These are phyloP conservation scores for Fistulina hepatica DNA, from an alignment of 1,284 basidiomycete species.

Conservation along the genomic window DNA sequence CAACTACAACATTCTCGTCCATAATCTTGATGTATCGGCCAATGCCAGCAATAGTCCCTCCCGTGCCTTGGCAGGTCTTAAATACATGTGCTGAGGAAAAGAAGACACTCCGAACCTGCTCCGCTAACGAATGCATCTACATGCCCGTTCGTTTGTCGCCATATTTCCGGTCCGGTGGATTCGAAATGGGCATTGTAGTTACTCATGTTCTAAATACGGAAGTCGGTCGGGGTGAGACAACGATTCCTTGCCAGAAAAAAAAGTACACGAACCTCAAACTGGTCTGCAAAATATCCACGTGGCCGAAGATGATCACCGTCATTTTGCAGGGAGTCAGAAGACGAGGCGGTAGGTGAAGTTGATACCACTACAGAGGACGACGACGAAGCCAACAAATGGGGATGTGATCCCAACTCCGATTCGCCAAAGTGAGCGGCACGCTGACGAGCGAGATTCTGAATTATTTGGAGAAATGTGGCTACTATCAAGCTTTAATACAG, in stretches of 20 bases:
- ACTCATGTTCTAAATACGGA: slow-evolving; percentile 56
- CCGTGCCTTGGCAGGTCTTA: slow-evolving; percentile 48
- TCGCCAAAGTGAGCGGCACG: slow-evolving; percentile 66
- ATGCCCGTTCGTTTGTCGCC: slow-evolving; percentile 80
- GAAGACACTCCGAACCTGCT: slow-evolving; percentile 43
- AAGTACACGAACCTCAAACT: slow-evolving; percentile 62
- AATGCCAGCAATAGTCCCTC: slow-evolving; percentile 87
- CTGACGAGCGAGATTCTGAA: slow-evolving; percentile 72
- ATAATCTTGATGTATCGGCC: slow-evolving; percentile 72
- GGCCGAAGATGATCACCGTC: slow-evolving; percentile 41
- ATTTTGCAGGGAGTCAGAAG: slow-evolving; percentile 27
- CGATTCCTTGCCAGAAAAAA: not conserved
- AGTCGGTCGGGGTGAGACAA: slow-evolving; percentile 1
- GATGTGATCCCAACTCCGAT: slow-evolving; percentile 25
- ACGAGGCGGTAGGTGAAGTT: slow-evolving; percentile 37
- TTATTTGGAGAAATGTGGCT: no score
- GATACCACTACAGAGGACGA: slow-evolving; percentile 46
- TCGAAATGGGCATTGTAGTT: slow-evolving; percentile 87
- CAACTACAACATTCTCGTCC: slow-evolving; percentile 55
- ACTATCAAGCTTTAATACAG: not conserved
- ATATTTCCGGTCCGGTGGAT: slow-evolving; percentile 93
- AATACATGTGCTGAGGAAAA: not conserved
- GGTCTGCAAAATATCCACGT: slow-evolving; percentile 85
- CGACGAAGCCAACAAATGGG: slow-evolving; percentile 25
- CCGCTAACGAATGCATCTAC: slow-evolving; percentile 90